These are phyloP conservation scores for Phytophthora rubi DNA, from an alignment of 352 stramenopile species.

Conservation along the genomic window DNA sequence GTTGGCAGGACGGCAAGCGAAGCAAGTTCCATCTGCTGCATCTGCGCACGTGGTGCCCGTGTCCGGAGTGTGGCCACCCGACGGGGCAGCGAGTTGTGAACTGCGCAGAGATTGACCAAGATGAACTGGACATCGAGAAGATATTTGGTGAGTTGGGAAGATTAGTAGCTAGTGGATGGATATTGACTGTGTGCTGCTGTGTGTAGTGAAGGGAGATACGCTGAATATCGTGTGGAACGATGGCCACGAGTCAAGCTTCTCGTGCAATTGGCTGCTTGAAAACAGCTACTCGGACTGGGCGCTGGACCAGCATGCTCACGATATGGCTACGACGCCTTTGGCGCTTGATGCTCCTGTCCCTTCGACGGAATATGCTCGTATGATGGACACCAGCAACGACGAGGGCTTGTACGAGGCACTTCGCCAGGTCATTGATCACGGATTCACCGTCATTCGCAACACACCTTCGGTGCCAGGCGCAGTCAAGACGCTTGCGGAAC, in stretches of 20 bases:
- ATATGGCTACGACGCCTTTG: constrained; percentile 58
- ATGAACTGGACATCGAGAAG: constrained; percentile 70
- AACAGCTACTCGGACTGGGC: constrained; percentile 76
- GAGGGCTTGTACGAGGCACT: constrained; percentile 72
- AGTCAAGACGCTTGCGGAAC: constrained; percentile 81
- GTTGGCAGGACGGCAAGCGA: constrained; percentile 73
- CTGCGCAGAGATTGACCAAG: constrained; percentile 58
- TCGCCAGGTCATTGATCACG: constrained; percentile 72
- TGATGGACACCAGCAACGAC: constrained; percentile 74
- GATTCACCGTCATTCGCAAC: constrained; percentile 77
- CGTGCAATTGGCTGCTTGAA: constrained; percentile 72
- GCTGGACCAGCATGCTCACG: constrained; percentile 52
- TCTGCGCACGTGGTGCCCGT: constrained; percentile 80
- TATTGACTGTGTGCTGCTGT: neutral
- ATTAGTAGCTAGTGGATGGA: neutral
- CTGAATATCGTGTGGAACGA: constrained; percentile 79
- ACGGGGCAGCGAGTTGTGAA: constrained; percentile 88
- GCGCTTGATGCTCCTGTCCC: constrained; percentile 57
- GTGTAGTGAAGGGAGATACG: constrained; percentile 70
- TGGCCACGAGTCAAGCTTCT: constrained; percentile 72
- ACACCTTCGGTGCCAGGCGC: constrained; percentile 58
- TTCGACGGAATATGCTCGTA: constrained; percentile 60
- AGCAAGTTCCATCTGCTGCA: constrained; percentile 83
- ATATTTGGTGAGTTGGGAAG: constrained; percentile 59
- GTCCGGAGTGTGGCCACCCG: constrained; percentile 69